Base-by-base conservation (phyloP, 2,329 filamentous ascomycete species). In the Ceratocystis harringtonii region DNA sequence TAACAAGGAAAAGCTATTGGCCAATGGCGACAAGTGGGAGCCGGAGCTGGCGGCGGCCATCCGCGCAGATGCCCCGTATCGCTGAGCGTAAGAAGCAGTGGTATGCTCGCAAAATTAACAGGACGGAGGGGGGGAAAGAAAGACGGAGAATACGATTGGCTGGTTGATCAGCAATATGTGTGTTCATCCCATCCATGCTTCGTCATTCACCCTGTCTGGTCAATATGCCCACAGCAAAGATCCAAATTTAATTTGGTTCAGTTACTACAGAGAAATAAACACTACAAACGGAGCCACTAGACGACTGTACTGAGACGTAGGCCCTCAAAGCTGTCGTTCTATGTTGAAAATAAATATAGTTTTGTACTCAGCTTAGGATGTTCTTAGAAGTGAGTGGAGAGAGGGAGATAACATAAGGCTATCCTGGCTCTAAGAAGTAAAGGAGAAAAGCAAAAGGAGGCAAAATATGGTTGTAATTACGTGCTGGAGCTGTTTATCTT, bases 11-110 rank as follows among this genome's bases (percentile, higher is more conserved):
- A 95, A 95, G 79, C 78, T 95, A 70, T 77, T 96, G 69, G 79
- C 89, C 70, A 95, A 95, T 74, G 90, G 91, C 72, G 91, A 95
- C 79, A 92, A 92, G 78, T 99, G 94, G 94, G 94, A 99, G 80
- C 92, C 94, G 6, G 94, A 99, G 78, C 81, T 99, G 73, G 92
- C 92, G 1, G 92, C 94, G 67, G 86, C 84, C 70, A 94, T 94
- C 74, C 87, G 91, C 73, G 94, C 94, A 68, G 94, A 99, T 81
- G 86, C 92, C 65, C 92, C 92, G 63, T 97, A 92, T 80, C 84
- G 89, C 82, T 92, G 86, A 77, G 70, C 67, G 50, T 41, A 41
- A 41, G 8, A 41, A 41, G 10, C 36, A 41, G 36, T 41, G 36
- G 36, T 41, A 41, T 41, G 10, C 36, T 12, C 8, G 36, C 36